phyloP scores from a whole-genome alignment of 2,329 filamentous ascomycete genomes.

The Dothideomycetidae sp. region DNA sequence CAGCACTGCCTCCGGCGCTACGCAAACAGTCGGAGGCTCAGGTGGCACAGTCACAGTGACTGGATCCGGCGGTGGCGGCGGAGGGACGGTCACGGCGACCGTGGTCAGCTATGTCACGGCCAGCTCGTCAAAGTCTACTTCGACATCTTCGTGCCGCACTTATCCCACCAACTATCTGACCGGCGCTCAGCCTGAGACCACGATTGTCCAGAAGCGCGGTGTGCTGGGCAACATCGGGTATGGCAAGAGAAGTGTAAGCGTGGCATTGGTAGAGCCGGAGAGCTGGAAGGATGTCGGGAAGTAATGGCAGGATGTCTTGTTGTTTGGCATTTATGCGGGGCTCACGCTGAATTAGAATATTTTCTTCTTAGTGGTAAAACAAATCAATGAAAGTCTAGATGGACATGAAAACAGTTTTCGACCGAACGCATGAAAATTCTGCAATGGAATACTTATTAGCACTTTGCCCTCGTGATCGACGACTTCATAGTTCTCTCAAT shows the following conservation, averaged over 20 bases:
- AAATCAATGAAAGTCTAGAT: no score
- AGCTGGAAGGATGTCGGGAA: background rate
- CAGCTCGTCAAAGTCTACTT: slow-evolving; percentile 11
- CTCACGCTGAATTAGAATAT: no score
- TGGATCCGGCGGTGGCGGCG: slow-evolving; percentile 10
- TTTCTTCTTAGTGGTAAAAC: no score
- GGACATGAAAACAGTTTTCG: no score
- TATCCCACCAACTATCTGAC: slow-evolving; percentile 20
- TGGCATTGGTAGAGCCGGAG: background rate
- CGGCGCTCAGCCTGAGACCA: slow-evolving; percentile 10
- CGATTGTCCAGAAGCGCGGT: slow-evolving; percentile 5
- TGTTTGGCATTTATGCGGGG: no score
- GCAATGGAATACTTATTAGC: no score
- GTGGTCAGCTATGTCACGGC: slow-evolving; percentile 13
- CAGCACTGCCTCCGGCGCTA: slow-evolving; percentile 8
- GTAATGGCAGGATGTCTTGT: background rate
- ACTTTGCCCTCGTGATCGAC: no score
- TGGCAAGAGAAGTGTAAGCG: background rate
- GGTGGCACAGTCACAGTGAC: slow-evolving; percentile 13
- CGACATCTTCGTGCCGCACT: slow-evolving; percentile 17
- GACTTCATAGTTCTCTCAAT: no score
- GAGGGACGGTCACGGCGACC: slow-evolving; percentile 15
- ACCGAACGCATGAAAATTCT: no score
- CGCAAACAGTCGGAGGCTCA: slow-evolving; percentile 10
- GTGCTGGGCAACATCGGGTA: slow-evolving; percentile 4